A percentile compares a stretch with the other conserved stretches of the same genome.
Evolutionary conservation across 2,329 filamentous ascomycete genomes (phyloP).

Genomic region (Trichoderma koningii): DNA sequence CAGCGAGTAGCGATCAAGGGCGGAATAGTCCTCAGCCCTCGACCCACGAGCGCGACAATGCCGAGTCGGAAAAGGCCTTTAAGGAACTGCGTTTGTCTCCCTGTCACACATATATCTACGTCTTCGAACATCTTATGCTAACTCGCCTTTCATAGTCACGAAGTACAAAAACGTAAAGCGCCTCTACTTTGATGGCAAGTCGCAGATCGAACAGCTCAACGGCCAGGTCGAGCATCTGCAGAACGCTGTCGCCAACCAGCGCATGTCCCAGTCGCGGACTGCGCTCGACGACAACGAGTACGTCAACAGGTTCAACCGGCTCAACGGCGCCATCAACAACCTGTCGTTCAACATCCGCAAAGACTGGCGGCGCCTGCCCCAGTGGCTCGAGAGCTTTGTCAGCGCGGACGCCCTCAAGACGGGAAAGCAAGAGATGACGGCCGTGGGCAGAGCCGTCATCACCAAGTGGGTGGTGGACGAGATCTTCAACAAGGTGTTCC

Average conservation of each 20-base stretch:
- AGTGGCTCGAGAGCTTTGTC: conserved; percentile 77
- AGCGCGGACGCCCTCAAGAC: conserved; percentile 83
- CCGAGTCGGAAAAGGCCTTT: conserved; percentile 56
- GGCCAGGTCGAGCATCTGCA: conserved; percentile 91
- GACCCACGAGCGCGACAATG: conserved; percentile 43
- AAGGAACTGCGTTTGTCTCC: conserved; percentile 57
- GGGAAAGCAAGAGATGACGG: conserved; percentile 97
- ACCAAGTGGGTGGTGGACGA: conserved; percentile 88
- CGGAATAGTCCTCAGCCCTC: conserved; percentile 60
- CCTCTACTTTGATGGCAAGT: conserved; percentile 94
- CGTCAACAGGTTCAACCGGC: conserved; percentile 78
- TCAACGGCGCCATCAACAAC: conserved; percentile 93
- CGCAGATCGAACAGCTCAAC: conserved; percentile 85
- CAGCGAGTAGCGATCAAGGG: conserved; percentile 48
- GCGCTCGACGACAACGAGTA: conserved; percentile 97
- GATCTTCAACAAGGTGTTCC: conserved; percentile 89
- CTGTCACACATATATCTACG: too few relatives aligned
- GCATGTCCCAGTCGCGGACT: conserved; percentile 90
- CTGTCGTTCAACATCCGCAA: conserved; percentile 95
- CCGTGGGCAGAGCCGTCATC: conserved; percentile 85
- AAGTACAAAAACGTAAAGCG: conserved; percentile 99
- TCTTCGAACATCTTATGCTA: background rate
- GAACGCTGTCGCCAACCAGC: conserved; percentile 95
- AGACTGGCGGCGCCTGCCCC: conserved; percentile 80
- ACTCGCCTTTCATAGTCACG: conserved; percentile 59